These are phyloP conservation scores for Zizania palustris DNA, from an alignment of 202 grass and related monocot genomes.

Conservation along the genomic window DNA sequence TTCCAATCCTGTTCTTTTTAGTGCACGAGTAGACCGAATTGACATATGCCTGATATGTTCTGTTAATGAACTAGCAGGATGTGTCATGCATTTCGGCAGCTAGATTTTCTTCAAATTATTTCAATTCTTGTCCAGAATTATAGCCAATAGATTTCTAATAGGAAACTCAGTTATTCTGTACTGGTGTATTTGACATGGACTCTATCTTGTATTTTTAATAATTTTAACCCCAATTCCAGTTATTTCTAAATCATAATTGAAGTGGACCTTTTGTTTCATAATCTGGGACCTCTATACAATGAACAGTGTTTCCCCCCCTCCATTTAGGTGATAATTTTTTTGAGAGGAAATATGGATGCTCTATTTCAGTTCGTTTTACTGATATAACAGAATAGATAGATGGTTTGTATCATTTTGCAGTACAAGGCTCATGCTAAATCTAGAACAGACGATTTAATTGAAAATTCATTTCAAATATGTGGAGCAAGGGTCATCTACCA, in stretches of 20 bases:
- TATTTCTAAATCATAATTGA: not conserved
- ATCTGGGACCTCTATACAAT: not conserved
- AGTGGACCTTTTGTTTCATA: not conserved
- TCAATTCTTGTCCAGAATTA: not conserved
- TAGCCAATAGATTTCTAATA: not conserved
- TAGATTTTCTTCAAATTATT: not conserved
- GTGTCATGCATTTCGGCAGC: not conserved
- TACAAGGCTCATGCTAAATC: conserved; percentile 15
- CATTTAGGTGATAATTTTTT: not conserved
- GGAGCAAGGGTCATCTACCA: conserved; percentile 14
- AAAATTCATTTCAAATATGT: conserved; percentile 4
- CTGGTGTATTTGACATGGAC: not conserved
- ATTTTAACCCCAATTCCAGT: not conserved
- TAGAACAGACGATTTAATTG: not conserved
- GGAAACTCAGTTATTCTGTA: not conserved
- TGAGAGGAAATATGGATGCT: not conserved
- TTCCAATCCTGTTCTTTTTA: conserved; percentile 22
- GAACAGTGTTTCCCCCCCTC: not conserved
- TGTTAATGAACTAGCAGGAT: not conserved
- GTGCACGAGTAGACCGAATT: not conserved
- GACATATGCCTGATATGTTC: conserved; percentile 21
- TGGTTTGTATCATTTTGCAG: not conserved
- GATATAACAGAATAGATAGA: not conserved
- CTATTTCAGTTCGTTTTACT: not conserved
- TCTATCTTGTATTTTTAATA: not conserved